phyloP scores from a whole-genome alignment of 2,329 filamentous ascomycete genomes.

The Cladosporium halotolerans region DNA sequence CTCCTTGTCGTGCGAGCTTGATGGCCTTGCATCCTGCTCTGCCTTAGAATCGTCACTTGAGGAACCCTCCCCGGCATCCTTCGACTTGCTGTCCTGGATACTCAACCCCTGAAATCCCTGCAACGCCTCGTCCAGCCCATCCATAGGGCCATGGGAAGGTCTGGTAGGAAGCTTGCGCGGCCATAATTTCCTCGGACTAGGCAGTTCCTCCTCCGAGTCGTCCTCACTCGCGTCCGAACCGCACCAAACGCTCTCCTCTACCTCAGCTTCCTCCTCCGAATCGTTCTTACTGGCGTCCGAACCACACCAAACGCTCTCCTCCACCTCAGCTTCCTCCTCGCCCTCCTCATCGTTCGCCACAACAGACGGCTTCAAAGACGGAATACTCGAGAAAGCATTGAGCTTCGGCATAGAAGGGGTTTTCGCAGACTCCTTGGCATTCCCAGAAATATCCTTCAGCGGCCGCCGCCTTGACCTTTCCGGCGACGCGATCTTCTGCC shows the following conservation, averaged over 20 bases:
- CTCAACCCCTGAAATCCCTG: conserved; percentile 6
- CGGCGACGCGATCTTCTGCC: conserved; percentile 9
- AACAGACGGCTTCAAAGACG: conserved; percentile 6
- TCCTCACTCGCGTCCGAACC: conserved; percentile 18
- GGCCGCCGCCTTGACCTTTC: conserved; percentile 9
- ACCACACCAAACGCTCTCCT: conserved; percentile 32
- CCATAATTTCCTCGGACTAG: conserved; percentile 22
- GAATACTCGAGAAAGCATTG: background rate
- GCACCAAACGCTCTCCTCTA: conserved; percentile 32
- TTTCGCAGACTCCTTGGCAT: conserved; percentile 2
- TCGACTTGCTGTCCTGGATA: background rate
- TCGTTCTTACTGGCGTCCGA: conserved; percentile 18
- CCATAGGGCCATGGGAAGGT: background rate
- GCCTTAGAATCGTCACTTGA: too few relatives aligned
- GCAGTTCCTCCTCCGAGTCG: conserved; percentile 23
- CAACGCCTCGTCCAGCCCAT: background rate
- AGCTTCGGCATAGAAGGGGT: background rate
- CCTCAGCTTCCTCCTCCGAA: conserved; percentile 23
- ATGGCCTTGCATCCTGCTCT: background rate
- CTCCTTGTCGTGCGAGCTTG: conserved; percentile 3
- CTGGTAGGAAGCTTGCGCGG: background rate
- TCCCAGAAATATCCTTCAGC: conserved; percentile 1
- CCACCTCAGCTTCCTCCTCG: conserved; percentile 23
- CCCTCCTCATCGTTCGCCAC: conserved; percentile 10
- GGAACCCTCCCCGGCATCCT: background rate